phyloP scores from a whole-genome alignment of 352 stramenopile genomes.

The Pythium catenulatum region DNA sequence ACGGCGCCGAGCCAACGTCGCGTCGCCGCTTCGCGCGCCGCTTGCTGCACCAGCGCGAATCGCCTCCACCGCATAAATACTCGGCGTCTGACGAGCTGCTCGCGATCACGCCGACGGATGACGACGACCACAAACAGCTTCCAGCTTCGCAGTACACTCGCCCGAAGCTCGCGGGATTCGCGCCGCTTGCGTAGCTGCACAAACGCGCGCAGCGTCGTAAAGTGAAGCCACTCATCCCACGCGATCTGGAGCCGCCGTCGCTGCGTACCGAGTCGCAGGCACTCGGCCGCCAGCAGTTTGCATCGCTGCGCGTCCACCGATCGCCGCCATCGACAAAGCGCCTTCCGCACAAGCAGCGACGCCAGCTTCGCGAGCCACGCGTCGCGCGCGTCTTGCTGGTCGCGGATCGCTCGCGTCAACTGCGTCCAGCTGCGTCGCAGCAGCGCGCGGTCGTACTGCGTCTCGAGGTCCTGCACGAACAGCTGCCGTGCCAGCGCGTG shows the following conservation, averaged over 20 bases:
- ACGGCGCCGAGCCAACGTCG: not conserved
- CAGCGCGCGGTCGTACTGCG: not conserved
- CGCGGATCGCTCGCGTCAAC: not conserved
- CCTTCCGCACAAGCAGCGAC: not conserved
- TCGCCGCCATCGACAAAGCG: not conserved
- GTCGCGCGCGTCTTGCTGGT: not conserved
- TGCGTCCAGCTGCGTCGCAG: not conserved
- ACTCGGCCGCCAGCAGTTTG: not conserved
- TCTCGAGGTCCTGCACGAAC: conserved; percentile 7
- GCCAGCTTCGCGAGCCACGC: not conserved
- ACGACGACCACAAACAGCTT: not conserved
- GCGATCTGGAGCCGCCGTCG: not conserved
- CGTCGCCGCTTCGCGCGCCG: not conserved
- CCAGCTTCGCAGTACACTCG: not conserved
- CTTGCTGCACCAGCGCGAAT: not conserved
- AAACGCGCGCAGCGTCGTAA: conserved; percentile 19
- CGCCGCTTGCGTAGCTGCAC: conserved; percentile 1
- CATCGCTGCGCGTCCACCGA: not conserved
- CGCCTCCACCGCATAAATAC: not conserved
- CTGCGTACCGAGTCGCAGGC: not conserved
- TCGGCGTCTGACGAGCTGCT: not conserved
- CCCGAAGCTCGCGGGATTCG: not conserved
- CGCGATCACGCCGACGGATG: not conserved
- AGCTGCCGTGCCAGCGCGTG: not conserved
- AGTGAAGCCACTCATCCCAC: conserved; percentile 37